These are phyloP conservation scores for Zygosaccharomyces pseudobailii DNA, from an alignment of 1,139 yeast genomes.

Conservation along the genomic window DNA sequence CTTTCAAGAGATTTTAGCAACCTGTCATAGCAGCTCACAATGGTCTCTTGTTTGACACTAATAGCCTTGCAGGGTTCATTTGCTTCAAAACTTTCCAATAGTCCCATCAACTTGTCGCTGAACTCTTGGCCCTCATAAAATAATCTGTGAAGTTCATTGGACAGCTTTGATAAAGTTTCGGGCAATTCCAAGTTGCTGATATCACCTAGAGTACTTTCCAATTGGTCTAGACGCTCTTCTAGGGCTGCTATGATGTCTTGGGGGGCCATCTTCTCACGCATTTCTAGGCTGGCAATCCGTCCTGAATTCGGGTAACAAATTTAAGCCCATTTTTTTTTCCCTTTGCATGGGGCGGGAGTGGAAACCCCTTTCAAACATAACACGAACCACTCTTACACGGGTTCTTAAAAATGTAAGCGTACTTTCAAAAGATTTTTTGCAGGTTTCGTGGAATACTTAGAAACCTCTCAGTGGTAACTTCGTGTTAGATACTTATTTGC, in stretches of 20 bases:
- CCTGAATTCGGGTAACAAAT: slow-evolving; percentile 9
- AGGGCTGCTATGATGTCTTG: not conserved
- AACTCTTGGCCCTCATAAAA: slow-evolving; percentile 5
- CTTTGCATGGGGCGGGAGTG: not conserved
- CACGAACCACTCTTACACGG: slow-evolving; percentile 1
- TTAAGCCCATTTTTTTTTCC: not conserved
- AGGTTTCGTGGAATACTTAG: not conserved
- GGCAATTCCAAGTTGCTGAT: slow-evolving; percentile 1
- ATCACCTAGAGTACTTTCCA: slow-evolving; percentile 3
- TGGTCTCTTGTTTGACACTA: not conserved
- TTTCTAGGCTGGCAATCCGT: not conserved
- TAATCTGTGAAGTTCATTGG: slow-evolving; percentile 1
- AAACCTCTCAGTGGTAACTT: slow-evolving; percentile 1
- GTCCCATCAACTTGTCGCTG: slow-evolving; percentile 5
- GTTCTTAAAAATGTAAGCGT: not conserved
- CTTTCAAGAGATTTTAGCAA: slow-evolving; percentile 4
- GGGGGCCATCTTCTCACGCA: not conserved
- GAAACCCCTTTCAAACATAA: not conserved
- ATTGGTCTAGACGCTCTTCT: slow-evolving; percentile 1
- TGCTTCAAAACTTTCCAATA: slow-evolving; percentile 2
- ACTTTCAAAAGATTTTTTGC: not conserved
- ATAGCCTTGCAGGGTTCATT: slow-evolving; percentile 4
- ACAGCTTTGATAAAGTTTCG: not conserved
- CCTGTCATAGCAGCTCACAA: slow-evolving; percentile 11
- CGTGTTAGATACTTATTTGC: not conserved